Conservation (phyloP, 768 basidiomycete species). For the Suillus plorans region DNA sequence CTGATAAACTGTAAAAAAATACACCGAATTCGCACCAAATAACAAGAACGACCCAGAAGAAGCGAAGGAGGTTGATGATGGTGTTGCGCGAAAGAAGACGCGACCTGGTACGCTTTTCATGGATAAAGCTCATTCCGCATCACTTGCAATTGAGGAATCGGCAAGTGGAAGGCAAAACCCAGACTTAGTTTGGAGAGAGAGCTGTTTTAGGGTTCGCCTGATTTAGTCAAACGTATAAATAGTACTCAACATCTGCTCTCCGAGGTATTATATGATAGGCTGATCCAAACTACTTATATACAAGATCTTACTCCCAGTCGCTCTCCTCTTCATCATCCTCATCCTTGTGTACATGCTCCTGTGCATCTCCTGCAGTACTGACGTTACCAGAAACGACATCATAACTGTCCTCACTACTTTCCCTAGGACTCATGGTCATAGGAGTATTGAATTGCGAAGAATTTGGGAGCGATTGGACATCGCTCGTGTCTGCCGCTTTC, state of each 20-base stretch:
- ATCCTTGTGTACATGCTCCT: constrained; percentile 27
- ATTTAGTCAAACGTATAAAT: constrained; percentile 9
- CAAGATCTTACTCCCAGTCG: constrained; percentile 60
- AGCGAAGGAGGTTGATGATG: constrained; percentile 43
- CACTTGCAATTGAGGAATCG: constrained; percentile 9
- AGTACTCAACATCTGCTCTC: background rate
- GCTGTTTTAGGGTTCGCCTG: background rate
- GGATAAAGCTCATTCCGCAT: constrained; percentile 30
- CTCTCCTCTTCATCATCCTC: constrained; percentile 41
- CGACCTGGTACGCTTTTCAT: constrained; percentile 28
- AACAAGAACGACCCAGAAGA: constrained; percentile 55
- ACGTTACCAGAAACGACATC: constrained; percentile 61
- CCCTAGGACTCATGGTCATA: constrained; percentile 45
- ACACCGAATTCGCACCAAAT: constrained; percentile 66
- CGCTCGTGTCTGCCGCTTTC: constrained; percentile 15
- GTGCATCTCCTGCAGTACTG: constrained; percentile 38
- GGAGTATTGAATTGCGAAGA: constrained; percentile 37
- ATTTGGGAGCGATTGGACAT: constrained; percentile 24
- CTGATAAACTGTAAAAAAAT: constrained; percentile 57
- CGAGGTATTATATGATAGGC: background rate
- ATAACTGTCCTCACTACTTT: constrained; percentile 66
- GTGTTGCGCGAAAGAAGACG: constrained; percentile 29
- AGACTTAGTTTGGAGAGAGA: background rate
- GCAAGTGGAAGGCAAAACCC: background rate
- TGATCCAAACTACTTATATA: constrained; percentile 15